Evolutionary conservation across 495 filamentous ascomycete genomes (phyloP).

Genomic region (Glutinoglossum americanum): DNA sequence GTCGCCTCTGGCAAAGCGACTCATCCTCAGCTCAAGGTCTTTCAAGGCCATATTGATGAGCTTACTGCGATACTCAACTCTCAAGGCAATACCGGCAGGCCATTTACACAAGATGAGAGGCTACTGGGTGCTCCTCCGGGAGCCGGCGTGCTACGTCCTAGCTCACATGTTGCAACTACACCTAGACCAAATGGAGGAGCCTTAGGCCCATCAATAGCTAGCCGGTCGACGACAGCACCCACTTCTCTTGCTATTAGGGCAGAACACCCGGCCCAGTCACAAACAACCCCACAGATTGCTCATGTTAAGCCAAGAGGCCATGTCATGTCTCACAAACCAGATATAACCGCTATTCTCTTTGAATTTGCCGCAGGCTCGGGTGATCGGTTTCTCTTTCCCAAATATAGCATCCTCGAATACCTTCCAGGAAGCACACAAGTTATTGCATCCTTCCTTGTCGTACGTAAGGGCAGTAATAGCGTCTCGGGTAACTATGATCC

Average conservation of each 20-base stretch:
- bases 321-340: constrained; percentile 22
- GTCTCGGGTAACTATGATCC: constrained; percentile 15
- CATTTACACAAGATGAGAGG: neutral
- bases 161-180: neutral
- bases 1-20: constrained; percentile 76
- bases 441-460: constrained; percentile 29
- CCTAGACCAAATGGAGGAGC: neutral
- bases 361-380: constrained; percentile 60
- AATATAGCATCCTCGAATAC: constrained; percentile 64
- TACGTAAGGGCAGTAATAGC: constrained; percentile 21
- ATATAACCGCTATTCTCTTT: constrained; percentile 56
- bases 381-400: constrained; percentile 79
- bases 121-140: constrained; percentile 1
- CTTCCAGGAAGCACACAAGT: constrained; percentile 23
- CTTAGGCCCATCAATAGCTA: neutral
- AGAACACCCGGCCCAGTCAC: neutral
- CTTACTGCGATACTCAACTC: constrained; percentile 38
- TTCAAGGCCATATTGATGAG: constrained; percentile 84
- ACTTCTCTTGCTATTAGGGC: neutral
- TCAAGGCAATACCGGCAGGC: neutral
- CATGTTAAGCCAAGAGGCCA: neutral
- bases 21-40: constrained; percentile 58
- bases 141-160: constrained; percentile 6
- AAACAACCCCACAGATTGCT: neutral
- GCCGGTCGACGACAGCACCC: neutral